Conservation (phyloP, 2,329 filamentous ascomycete species). For the Phyllosticta citriasiana region DNA sequence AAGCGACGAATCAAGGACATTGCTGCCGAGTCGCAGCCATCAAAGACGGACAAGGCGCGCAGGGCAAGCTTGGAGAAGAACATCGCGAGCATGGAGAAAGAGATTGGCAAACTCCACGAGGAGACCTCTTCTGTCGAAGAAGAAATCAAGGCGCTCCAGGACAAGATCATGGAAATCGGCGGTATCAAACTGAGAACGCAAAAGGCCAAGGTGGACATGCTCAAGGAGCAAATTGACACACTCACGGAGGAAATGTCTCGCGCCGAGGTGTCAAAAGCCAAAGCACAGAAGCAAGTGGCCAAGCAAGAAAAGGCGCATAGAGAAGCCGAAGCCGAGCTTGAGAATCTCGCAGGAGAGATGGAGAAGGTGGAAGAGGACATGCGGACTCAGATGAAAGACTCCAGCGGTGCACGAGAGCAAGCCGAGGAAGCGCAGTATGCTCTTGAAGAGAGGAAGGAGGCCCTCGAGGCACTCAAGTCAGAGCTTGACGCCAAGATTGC, state of each 20-base stretch:
- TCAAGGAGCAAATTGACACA: conserved; percentile 76
- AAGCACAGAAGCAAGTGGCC: conserved; percentile 81
- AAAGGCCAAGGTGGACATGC: conserved; percentile 77
- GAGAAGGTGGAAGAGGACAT: conserved; percentile 72
- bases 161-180: conserved; percentile 97
- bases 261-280: conserved; percentile 79
- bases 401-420: conserved; percentile 59
- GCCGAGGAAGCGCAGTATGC: conserved; percentile 75
- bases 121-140: conserved; percentile 86
- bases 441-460: conserved; percentile 67
- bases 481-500: conserved; percentile 78
- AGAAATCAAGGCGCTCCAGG: conserved; percentile 85
- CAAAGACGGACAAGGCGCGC: conserved; percentile 68
- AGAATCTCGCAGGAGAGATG: conserved; percentile 59
- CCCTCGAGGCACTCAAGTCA: conserved; percentile 67
- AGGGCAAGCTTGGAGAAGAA: conserved; percentile 65
- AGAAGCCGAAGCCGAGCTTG: conserved; percentile 71
- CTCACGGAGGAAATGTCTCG: conserved; percentile 74
- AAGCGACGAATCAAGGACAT: conserved; percentile 81
- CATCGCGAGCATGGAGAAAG: conserved; percentile 62
- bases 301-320: conserved; percentile 79
- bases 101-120: conserved; percentile 67
- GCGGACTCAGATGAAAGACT: conserved; percentile 63
- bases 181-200: conserved; percentile 86
- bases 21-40: conserved; percentile 67